Conservation (phyloP, 1,284 basidiomycete genomes). For the Veloporphyrellus conicus region DNA sequence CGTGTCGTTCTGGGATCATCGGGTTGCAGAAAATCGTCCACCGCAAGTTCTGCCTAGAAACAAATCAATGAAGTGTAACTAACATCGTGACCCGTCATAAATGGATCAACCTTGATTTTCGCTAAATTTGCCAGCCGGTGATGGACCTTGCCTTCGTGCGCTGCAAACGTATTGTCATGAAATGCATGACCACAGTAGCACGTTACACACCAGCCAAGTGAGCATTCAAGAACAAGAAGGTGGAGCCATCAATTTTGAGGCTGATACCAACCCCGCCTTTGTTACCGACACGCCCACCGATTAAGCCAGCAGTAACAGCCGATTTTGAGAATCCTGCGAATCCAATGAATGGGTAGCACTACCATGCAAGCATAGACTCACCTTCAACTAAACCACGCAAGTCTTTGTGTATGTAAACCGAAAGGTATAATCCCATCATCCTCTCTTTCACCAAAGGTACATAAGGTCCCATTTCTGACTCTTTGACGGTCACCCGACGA, state of each 20-base stretch:
- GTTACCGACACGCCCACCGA: constrained; percentile 82
- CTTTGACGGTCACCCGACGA: constrained; percentile 38
- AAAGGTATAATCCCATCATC: constrained; percentile 83
- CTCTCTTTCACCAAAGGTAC: constrained; percentile 78
- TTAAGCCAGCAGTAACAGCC: constrained; percentile 79
- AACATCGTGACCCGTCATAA: not conserved
- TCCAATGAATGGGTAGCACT: constrained; percentile 3
- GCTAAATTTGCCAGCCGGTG: constrained; percentile 66
- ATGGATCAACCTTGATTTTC: constrained; percentile 63
- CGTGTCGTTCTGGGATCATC: constrained; percentile 60
- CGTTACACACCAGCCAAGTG: constrained; percentile 69
- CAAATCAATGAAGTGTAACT: constrained; percentile 6
- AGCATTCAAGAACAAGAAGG: constrained; percentile 80
- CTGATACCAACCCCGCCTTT: constrained; percentile 84
- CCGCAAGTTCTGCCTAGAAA: constrained; percentile 53
- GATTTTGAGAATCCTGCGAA: constrained; percentile 62
- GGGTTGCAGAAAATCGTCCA: constrained; percentile 61
- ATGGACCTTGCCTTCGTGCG: constrained; percentile 69
- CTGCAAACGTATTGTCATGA: constrained; percentile 35
- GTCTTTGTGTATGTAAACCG: constrained; percentile 69
- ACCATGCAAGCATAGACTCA: constrained; percentile 21
- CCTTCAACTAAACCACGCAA: constrained; percentile 57
- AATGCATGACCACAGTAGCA: not conserved
- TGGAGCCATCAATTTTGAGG: constrained; percentile 66
- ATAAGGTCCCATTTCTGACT: constrained; percentile 63